phyloP scores from a whole-genome alignment of 2,329 filamentous ascomycete genomes.

The Fulvia fulva region DNA sequence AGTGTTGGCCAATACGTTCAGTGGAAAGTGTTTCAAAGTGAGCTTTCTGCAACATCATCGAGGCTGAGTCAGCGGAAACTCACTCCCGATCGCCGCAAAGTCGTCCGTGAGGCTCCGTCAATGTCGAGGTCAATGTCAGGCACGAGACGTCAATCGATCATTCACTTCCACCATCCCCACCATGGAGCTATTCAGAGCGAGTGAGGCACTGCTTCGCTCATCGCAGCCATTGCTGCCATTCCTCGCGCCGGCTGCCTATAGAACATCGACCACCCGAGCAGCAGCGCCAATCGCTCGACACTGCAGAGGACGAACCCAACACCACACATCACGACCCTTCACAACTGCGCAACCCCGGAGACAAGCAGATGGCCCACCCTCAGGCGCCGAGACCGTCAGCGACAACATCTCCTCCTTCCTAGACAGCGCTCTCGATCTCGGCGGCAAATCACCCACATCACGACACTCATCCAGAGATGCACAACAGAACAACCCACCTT shows the following conservation, averaged over 20 bases:
- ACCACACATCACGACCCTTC: conserved; percentile 20
- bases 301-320: conserved; percentile 11
- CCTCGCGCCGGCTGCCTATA: conserved; percentile 19
- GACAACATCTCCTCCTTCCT: conserved; percentile 27
- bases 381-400: conserved; percentile 14
- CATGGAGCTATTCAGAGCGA: conserved; percentile 33
- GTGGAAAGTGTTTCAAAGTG: conserved; percentile 2
- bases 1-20: background rate
- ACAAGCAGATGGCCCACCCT: conserved; percentile 6
- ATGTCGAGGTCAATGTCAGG: background rate
- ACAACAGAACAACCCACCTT: conserved; percentile 21
- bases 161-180: no score
- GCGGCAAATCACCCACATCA: conserved; percentile 28
- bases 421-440: conserved; percentile 29
- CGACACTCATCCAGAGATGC: conserved; percentile 26
- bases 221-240: conserved; percentile 24
- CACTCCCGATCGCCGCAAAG: conserved; percentile 1
- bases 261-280: conserved; percentile 5
- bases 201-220: conserved; percentile 29
- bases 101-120: background rate
- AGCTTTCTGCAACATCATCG: background rate
- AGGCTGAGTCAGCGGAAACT: background rate
- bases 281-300: conserved; percentile 12
- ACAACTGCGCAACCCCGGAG: conserved; percentile 15
- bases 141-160: background rate